Percentiles rank a stretch among this genome's conserved stretches.
These are phyloP conservation scores for Quambalaria eucalypti DNA, from an alignment of 1,284 basidiomycete genomes.

Conservation along the genomic window DNA sequence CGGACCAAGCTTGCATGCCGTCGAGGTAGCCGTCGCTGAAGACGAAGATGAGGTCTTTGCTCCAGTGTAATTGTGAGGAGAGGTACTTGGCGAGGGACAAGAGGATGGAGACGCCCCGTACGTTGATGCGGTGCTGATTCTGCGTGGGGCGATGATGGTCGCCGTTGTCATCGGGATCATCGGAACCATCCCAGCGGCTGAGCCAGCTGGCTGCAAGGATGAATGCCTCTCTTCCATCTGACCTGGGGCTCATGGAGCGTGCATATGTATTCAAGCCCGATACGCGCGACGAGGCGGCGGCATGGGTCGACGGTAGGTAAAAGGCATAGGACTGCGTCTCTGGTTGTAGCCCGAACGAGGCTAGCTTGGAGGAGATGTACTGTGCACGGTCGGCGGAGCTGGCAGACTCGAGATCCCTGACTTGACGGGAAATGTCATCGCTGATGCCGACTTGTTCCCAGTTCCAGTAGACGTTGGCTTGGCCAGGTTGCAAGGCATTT, in stretches of 20 bases:
- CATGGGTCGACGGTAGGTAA: slow-evolving; percentile 3
- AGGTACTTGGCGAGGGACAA: slow-evolving; percentile 73
- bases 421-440: slow-evolving; percentile 11
- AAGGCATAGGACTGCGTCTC: slow-evolving; percentile 16
- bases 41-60: slow-evolving; percentile 72
- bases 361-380: not conserved
- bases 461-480: slow-evolving; percentile 27
- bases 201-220: slow-evolving; percentile 81
- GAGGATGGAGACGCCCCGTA: slow-evolving; percentile 75
- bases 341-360: slow-evolving; percentile 20
- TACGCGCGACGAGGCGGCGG: slow-evolving; percentile 14
- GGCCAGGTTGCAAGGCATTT: slow-evolving; percentile 43
- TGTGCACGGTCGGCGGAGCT: slow-evolving; percentile 1
- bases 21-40: slow-evolving; percentile 79
- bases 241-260: slow-evolving; percentile 68
- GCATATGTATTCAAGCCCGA: slow-evolving; percentile 73
- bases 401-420: slow-evolving; percentile 1
- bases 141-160: slow-evolving; percentile 15
- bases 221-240: slow-evolving; percentile 80
- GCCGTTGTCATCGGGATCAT: slow-evolving; percentile 45
- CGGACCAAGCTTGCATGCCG: slow-evolving; percentile 86
- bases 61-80: slow-evolving; percentile 48
- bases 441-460: slow-evolving; percentile 30
- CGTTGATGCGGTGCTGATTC: slow-evolving; percentile 57
- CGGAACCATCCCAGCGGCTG: slow-evolving; percentile 50